Base-by-base conservation (phyloP, 176 grass and related monocot species). In the Triticum monococcum region DNA sequence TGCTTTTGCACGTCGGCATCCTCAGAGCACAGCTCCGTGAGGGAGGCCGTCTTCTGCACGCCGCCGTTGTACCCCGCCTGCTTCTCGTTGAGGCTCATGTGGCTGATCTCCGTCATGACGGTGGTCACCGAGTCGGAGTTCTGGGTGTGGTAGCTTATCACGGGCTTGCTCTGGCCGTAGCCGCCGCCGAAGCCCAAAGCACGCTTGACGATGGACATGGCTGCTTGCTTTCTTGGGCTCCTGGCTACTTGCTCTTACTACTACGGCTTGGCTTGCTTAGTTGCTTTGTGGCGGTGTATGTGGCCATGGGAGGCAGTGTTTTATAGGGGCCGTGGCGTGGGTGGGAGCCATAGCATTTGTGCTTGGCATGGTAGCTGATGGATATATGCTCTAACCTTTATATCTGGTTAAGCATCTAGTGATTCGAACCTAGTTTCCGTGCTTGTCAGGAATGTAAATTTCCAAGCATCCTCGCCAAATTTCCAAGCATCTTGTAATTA, bases 41-140 rank as follows among this genome's bases (percentile, higher is more conserved):
- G 76, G 37, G 24, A 35, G 10, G 66, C 16, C 8, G 65, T 10
- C 59, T 57, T 54, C 43, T 68, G 86, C 80, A 79, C 81, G 46
- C 1, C 66, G 26, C 1, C 83, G 62, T 52, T 54, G 50, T 54
- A 54, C 50, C 16, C 50, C 5, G 10, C 3, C 3, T 80, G 36
- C 9, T 80, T 90, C 18, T 79, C 80, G 81, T 83, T 84, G 85
- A 91, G 26, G 35, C 10, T 38, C 86, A 81, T 48, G n/a, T 64
- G 61, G 81, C 79, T 75, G 8, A 88, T 76, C 81, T 91, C 69
- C 8, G 63, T 77, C 26, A 88, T 9, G n/a, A 91, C 68, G 81
- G 89, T 81, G 76, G 85, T 85, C 62, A 85, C 76, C 17, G 5
- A 25, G 16, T 91, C 86, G 52, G 30, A 12, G 81, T 33, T 77